phyloP scores from a whole-genome alignment of 192 early-diverging fungal genomes.

The Coemansia sp. region DNA sequence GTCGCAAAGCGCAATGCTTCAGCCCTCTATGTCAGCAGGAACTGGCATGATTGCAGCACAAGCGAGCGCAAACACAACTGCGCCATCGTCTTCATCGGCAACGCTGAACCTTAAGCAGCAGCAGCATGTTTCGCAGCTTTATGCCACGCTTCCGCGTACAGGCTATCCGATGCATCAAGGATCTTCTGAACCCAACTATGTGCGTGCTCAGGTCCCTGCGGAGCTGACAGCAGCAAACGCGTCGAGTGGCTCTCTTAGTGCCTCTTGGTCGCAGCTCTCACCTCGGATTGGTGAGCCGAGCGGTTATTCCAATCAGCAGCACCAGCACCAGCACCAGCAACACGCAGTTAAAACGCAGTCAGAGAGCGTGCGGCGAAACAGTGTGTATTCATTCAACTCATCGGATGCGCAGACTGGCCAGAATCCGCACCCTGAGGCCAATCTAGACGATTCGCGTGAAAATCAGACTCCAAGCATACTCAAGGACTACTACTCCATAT shows the following conservation, averaged over 20 bases:
- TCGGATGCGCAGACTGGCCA: not conserved
- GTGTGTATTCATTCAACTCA: not conserved
- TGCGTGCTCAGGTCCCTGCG: slow-evolving; percentile 16
- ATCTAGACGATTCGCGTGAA: not conserved
- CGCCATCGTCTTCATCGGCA: not conserved
- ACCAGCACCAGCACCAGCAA: not conserved
- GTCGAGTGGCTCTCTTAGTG: not conserved
- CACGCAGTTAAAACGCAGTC: not conserved
- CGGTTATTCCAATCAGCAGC: slow-evolving; percentile 4
- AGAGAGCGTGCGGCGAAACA: not conserved
- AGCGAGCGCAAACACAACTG: not conserved
- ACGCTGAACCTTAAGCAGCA: slow-evolving; percentile 17
- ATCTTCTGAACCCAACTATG: not conserved
- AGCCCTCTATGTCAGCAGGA: not conserved
- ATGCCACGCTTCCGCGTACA: slow-evolving; percentile 37
- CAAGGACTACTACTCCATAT: slow-evolving; percentile 35
- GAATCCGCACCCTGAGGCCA: not conserved
- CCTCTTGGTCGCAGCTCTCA: slow-evolving; percentile 20
- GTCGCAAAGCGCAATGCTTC: not conserved
- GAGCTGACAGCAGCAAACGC: not conserved
- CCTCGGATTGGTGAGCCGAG: slow-evolving; percentile 8
- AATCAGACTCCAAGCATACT: slow-evolving; percentile 14
- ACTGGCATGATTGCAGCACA: not conserved
- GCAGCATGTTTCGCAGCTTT: slow-evolving; percentile 11
- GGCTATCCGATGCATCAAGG: slow-evolving; percentile 8